Evolutionary conservation across 1,139 yeast genomes (phyloP).

Genomic region (Nakaseomyces delphensis): DNA sequence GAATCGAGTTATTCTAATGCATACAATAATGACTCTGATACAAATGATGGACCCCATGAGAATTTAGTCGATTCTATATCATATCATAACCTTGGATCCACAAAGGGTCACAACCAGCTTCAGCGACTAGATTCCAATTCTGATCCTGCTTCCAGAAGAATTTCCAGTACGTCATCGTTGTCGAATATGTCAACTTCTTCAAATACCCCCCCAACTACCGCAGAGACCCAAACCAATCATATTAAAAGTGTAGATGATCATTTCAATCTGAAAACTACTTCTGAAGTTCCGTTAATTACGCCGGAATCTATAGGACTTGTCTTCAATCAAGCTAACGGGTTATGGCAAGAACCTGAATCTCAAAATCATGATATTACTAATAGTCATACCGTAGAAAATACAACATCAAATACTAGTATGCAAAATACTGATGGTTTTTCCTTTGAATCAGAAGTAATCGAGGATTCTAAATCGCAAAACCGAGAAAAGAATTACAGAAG

Average conservation of each 20-base stretch:
- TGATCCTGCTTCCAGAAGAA: background rate
- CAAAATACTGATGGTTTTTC: constrained; percentile 2
- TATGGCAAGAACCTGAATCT: constrained; percentile 24
- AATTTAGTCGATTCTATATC: background rate
- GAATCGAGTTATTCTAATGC: constrained; percentile 1
- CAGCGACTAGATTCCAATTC: background rate
- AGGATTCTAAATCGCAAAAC: background rate
- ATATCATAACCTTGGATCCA: background rate
- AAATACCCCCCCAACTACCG: background rate
- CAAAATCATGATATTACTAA: constrained; percentile 18
- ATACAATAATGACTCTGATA: constrained; percentile 1
- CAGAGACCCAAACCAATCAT: background rate
- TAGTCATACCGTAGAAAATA: constrained; percentile 18
- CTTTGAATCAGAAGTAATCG: background rate
- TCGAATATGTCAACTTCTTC: constrained; percentile 3
- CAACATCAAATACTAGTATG: constrained; percentile 7
- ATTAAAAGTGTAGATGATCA: background rate
- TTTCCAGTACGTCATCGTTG: background rate
- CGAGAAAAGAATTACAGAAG: background rate
- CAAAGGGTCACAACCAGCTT: background rate
- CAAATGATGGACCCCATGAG: background rate
- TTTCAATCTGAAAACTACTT: background rate
- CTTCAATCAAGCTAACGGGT: constrained; percentile 23
- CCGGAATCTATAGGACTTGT: constrained; percentile 29
- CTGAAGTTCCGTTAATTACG: constrained; percentile 19